phyloP scores from a whole-genome alignment of 768 basidiomycete genomes.

The Rhizopogon sp. region DNA sequence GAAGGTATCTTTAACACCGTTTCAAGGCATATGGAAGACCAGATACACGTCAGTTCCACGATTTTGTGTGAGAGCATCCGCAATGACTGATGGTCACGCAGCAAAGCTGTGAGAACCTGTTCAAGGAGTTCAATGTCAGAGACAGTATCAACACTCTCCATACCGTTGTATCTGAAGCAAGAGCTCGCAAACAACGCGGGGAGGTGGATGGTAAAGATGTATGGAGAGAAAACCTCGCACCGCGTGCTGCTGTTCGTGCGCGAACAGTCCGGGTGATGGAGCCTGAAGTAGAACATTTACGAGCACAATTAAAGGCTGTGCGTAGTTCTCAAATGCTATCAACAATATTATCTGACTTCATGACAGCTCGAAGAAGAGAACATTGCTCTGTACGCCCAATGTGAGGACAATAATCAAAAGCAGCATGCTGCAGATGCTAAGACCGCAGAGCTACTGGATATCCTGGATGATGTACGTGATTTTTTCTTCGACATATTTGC shows the following conservation, averaged over 20 bases:
- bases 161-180: constrained; percentile 61
- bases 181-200: constrained; percentile 45
- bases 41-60: constrained; percentile 35
- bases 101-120: constrained; percentile 66
- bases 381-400: constrained; percentile 35
- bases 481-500: background rate
- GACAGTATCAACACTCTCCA: constrained; percentile 71
- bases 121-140: constrained; percentile 61
- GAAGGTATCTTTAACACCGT: constrained; percentile 60
- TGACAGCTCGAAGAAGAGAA: constrained; percentile 59
- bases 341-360: background rate
- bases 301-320: constrained; percentile 27
- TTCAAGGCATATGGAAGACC: constrained; percentile 65
- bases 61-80: background rate
- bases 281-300: constrained; percentile 34
- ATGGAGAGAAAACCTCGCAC: constrained; percentile 63
- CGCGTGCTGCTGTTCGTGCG: constrained; percentile 57
- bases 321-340: background rate
- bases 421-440: constrained; percentile 43
- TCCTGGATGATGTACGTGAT: constrained; percentile 46
- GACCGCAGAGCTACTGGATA: constrained; percentile 42
- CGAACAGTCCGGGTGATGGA: constrained; percentile 57
- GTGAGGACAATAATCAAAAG: constrained; percentile 43
- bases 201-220: constrained; percentile 42
- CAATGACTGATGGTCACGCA: constrained; percentile 20